Evolutionary conservation across 805 yeast species (phyloP).

Genomic region (Candida ulmi): DNA sequence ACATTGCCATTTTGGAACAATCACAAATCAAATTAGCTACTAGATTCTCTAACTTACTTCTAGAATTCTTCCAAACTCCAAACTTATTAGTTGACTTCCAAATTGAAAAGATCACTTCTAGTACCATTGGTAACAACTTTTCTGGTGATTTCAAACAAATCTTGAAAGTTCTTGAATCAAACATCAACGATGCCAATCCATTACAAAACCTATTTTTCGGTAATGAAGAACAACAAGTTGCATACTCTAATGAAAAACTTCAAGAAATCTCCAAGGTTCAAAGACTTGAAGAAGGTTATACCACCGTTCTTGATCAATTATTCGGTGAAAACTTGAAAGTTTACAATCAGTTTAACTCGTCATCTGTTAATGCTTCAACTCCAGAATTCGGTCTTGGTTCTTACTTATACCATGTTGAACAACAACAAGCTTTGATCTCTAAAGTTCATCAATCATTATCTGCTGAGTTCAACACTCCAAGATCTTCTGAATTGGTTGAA

Average conservation of each 20-base stretch:
- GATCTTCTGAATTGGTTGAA: conserved; percentile 45
- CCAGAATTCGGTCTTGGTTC: conserved; percentile 91
- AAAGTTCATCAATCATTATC: conserved; percentile 41
- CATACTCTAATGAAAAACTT: conserved; percentile 13
- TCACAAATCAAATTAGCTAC: conserved; percentile 25
- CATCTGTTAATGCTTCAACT: conserved; percentile 40
- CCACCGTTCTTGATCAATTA: conserved; percentile 67
- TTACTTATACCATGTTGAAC: conserved; percentile 52
- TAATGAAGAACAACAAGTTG: conserved; percentile 10
- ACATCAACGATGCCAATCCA: conserved; percentile 49
- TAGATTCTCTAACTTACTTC: conserved; percentile 63
- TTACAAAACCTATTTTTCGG: conserved; percentile 63
- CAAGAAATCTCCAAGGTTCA: conserved; percentile 37
- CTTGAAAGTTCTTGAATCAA: conserved; percentile 43
- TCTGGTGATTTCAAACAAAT: conserved; percentile 26
- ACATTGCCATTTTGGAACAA: conserved; percentile 64
- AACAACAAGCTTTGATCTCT: conserved; percentile 38
- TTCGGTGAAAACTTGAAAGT: conserved; percentile 50
- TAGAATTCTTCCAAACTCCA: conserved; percentile 67
- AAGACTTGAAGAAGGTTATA: conserved; percentile 67
- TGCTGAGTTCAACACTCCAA: conserved; percentile 34
- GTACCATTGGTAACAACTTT: conserved; percentile 38
- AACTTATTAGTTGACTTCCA: conserved; percentile 38
- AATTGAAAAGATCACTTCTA: conserved; percentile 49
- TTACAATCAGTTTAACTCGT: conserved; percentile 51